Evolutionary conservation across 176 grass and related monocot genomes (phyloP).

Genomic region (Zoysia pacifica): DNA sequence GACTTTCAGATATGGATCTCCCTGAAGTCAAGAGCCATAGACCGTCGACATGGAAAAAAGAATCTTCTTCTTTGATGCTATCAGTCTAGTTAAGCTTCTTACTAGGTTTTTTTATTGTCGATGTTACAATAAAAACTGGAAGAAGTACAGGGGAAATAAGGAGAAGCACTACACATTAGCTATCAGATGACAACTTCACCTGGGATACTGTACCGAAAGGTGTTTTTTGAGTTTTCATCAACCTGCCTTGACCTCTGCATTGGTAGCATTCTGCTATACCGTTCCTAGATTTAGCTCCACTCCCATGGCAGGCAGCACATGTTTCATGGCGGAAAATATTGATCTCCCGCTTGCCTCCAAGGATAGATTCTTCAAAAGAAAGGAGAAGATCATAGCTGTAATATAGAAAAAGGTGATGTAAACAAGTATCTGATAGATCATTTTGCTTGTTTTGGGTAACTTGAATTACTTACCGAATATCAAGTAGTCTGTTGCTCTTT

Average conservation of each 20-base stretch:
- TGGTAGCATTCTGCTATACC: slow-evolving; percentile 56
- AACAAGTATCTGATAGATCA: slow-evolving; percentile 9
- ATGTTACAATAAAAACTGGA: no score
- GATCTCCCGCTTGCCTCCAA: slow-evolving; percentile 56
- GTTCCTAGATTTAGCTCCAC: slow-evolving; percentile 73
- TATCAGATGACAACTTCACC: slow-evolving; percentile 41
- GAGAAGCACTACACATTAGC: background rate
- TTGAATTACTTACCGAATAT: slow-evolving; percentile 63
- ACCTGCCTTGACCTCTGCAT: slow-evolving; percentile 77
- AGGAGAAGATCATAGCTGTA: slow-evolving; percentile 72
- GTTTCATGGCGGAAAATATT: slow-evolving; percentile 57
- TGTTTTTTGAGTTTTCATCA: slow-evolving; percentile 71
- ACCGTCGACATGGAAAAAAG: no score
- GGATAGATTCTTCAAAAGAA: slow-evolving; percentile 93
- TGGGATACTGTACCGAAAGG: slow-evolving; percentile 89
- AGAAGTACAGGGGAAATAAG: background rate
- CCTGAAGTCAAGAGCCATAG: no score
- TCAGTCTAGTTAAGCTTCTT: no score
- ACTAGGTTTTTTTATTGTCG: no score
- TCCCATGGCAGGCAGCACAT: slow-evolving; percentile 66
- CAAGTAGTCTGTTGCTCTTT: slow-evolving; percentile 51
- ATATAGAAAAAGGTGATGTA: slow-evolving; percentile 34
- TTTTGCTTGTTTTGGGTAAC: background rate
- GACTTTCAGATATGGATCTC: no score
- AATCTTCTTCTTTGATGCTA: no score